Percentiles rank a stretch among this genome's conserved stretches.
phyloP scores from a whole-genome alignment of 345 rosid genomes.

The Odontarrhena argentea region DNA sequence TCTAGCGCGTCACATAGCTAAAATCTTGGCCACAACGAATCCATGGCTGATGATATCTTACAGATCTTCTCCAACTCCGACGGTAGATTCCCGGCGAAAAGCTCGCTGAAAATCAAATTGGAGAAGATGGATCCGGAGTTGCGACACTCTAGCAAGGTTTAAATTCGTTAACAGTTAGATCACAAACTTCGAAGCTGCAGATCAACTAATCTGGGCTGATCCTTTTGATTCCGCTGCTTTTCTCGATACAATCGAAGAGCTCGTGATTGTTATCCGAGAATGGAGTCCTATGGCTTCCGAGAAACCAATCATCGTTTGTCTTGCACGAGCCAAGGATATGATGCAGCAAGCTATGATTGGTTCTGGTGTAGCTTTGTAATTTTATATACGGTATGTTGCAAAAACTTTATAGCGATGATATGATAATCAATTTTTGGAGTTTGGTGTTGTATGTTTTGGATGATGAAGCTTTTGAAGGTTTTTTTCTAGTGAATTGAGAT shows the following conservation, averaged over 20 bases:
- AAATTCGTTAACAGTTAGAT: slow-evolving; percentile 64
- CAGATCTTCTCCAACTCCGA: slow-evolving; percentile 93
- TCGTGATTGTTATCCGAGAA: slow-evolving; percentile 52
- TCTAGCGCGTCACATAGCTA: slow-evolving; percentile 91
- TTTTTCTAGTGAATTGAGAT: too few species aligned
- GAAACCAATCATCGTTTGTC: slow-evolving; percentile 50
- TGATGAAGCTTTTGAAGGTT: too few species aligned
- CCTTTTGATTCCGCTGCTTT: slow-evolving; percentile 72
- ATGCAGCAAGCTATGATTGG: slow-evolving; percentile 83
- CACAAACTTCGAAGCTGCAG: slow-evolving; percentile 63
- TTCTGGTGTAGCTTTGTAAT: too few species aligned
- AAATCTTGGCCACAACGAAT: slow-evolving; percentile 79
- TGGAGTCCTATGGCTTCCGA: slow-evolving; percentile 61
- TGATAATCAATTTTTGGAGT: too few species aligned
- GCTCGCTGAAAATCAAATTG: slow-evolving; percentile 46
- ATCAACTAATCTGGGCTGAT: slow-evolving; percentile 82
- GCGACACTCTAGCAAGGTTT: slow-evolving; percentile 58
- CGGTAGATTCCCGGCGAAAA: slow-evolving; percentile 87
- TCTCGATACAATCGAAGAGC: slow-evolving; percentile 71
- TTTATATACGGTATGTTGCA: too few species aligned
- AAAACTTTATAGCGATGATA: too few species aligned
- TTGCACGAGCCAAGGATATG: slow-evolving; percentile 75
- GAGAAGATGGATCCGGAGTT: slow-evolving; percentile 48
- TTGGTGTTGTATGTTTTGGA: too few species aligned
- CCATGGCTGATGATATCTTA: slow-evolving; percentile 82